A percentile compares a stretch with the other conserved stretches of the same genome.
Evolutionary conservation across 768 basidiomycete species (phyloP).

Genomic region (Pleurotus tuber-regium): DNA sequence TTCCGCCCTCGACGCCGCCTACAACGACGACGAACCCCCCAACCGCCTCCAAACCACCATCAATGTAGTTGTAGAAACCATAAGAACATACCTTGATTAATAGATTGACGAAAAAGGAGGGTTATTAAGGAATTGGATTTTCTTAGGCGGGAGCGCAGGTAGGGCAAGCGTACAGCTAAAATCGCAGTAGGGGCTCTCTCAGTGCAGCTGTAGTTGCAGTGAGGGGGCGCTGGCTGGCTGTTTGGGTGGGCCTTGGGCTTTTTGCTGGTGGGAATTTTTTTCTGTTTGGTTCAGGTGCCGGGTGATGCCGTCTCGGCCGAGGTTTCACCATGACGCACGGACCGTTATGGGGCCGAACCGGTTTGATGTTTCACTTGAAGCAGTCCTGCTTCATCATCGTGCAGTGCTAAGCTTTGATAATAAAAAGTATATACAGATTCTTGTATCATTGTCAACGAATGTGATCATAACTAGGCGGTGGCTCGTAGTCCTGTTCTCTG

Average conservation of each 20-base stretch:
- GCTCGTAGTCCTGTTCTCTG: no score
- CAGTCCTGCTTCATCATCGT: no score
- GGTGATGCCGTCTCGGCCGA: conserved; percentile 3
- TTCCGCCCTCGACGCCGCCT: conserved; percentile 8
- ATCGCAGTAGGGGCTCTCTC: conserved; percentile 10
- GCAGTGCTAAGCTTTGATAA: no score
- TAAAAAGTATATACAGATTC: background rate
- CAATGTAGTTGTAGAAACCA: conserved; percentile 3
- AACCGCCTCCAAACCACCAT: conserved; percentile 1
- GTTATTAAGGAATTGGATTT: conserved; percentile 7
- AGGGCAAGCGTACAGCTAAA: conserved; percentile 10
- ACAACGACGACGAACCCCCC: conserved; percentile 14
- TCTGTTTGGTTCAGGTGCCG: conserved; percentile 7
- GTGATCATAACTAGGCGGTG: background rate
- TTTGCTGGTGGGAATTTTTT: conserved; percentile 15
- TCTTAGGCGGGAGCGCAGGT: conserved; percentile 7
- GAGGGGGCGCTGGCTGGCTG: conserved; percentile 11
- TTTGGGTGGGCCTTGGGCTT: background rate
- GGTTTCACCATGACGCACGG: conserved; percentile 5
- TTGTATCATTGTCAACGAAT: background rate
- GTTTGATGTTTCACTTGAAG: no score
- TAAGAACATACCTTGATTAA: conserved; percentile 10
- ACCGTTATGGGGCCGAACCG: no score
- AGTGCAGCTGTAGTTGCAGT: conserved; percentile 8
- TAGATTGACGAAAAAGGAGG: conserved; percentile 2